Evolutionary conservation across 345 rosid species (phyloP), one percentile per base, ranked within the genome.

Genomic region (Dipteronia sinensis): DNA sequence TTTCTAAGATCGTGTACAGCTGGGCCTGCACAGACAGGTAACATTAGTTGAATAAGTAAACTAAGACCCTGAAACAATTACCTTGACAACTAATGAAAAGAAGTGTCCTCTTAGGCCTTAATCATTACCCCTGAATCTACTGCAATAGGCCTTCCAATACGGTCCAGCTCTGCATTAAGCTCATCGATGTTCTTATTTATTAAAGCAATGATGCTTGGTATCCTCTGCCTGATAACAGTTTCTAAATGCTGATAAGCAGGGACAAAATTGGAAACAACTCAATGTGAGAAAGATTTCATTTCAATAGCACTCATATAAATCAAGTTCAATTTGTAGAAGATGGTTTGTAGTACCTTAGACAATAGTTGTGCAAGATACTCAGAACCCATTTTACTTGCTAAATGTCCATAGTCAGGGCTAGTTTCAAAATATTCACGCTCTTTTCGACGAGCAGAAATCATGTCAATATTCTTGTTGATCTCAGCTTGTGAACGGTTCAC

Each of bases 401-500:
- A 83, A 85, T 96, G 99, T 70, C 98, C 98, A 66, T 96, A 96
- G 65, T 96, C 99, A 0, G 99, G 98, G 85, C 99, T 91, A 71
- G 95, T 89, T 88, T 96, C 98, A 84, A 96, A 96, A 83, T 96
- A 96, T 84, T 96, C 99, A 23, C 82, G 88, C 87, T 96, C 99
- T 83, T 94, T 96, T 47, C 92, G 80, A 61, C 98, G 98, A 53
- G 98, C 98, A 86, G 83, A 85, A 83, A 87, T 87, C 97, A 96
- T 96, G 84, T 96, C 99, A 64, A 92, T 95, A 65, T 95, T 96
- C 85, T 90, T 96, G 78, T 96, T 96, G 86, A 96, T 96, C 73
- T 96, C 99, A 77, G 99, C 98, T 88, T 96, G 99, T 29, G 99
- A 96, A 74, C 99, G 98, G 87, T 96, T 96, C 80, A 96, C 99